Base-by-base conservation (phyloP, 768 basidiomycete genomes). In the Termitomyces heimii region DNA sequence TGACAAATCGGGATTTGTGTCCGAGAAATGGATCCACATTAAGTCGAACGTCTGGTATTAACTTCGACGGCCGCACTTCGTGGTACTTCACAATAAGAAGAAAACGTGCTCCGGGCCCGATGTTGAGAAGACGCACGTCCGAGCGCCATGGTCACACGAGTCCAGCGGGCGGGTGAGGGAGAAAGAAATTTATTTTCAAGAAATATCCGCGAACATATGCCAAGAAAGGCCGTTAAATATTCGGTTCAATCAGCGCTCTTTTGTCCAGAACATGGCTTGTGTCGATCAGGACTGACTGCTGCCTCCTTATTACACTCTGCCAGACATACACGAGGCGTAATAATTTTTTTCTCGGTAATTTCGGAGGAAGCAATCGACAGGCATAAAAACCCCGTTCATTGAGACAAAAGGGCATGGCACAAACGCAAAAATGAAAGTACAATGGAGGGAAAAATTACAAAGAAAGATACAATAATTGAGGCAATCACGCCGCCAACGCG, bases 401-500 rank as follows among this genome's bases (percentile, higher is more conserved):
- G 16, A 43, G 24, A n/a, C 37, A 6, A 39, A n/a, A n/a, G 39
- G 18, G 8, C 31, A 32, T 24, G 34, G 9, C 20, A 37, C 14
- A 24, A 35, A 7, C 10, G 12, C 31, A 7, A 49, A 35, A 20
- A 10, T 14, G 42, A 24, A 34, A 8, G 9, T 4, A 20, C n/a
- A n/a, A 49, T 20, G n/a, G 8, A 6, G 5, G 16, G 34, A 6
- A 20, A 20, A 26, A 16, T 3, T 2, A n/a, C n/a, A 53, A 24
- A 6, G 20, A 53, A 47, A 47, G 50, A 32, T 29, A 31, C 47
- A 32, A 52, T 39, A 8, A 39, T 22, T 1, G 9, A 54, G 59
- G 54, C 59, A 48, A 56, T 56, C 59, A 56, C 6, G 39, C 20
- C 14, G 12, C 12, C 16, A 20, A 24, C 60, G 57, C 52, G 57